These are phyloP conservation scores for Fusarium illudens DNA, from an alignment of 2,329 filamentous ascomycete species.

Conservation along the genomic window DNA sequence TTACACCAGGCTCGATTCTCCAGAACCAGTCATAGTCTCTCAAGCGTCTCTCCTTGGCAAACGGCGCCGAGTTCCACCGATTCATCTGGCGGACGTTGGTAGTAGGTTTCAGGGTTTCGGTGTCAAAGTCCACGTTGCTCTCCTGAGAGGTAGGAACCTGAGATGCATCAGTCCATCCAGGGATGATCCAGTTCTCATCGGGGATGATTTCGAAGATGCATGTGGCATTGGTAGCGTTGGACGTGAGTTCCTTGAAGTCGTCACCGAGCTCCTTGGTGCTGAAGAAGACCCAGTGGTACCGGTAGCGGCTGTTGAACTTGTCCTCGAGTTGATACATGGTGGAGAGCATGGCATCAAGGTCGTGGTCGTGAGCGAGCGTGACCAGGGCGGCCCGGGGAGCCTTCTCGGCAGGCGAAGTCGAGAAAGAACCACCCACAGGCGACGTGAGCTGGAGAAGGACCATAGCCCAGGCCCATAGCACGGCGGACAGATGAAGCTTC, in stretches of 20 bases:
- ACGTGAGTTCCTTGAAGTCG: constrained; percentile 75
- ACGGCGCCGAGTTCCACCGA: constrained; percentile 83
- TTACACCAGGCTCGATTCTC: constrained; percentile 68
- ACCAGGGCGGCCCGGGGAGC: constrained; percentile 46
- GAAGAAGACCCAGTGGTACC: constrained; percentile 90
- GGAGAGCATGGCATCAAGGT: constrained; percentile 44
- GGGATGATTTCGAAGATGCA: constrained; percentile 78
- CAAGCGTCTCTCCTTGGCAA: constrained; percentile 80
- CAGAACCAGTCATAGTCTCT: constrained; percentile 67
- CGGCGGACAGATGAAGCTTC: constrained; percentile 6
- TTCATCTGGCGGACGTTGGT: constrained; percentile 72
- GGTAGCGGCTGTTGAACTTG: constrained; percentile 79
- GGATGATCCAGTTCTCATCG: constrained; percentile 78
- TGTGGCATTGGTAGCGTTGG: constrained; percentile 74
- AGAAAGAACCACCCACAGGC: constrained; percentile 27
- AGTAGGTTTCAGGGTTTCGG: constrained; percentile 1
- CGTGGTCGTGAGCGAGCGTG: constrained; percentile 44
- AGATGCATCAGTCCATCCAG: constrained; percentile 45
- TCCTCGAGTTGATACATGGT: constrained; percentile 64
- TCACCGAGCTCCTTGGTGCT: constrained; percentile 81
- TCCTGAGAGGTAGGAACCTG: not conserved
- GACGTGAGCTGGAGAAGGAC: constrained; percentile 35
- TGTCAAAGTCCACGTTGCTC: not conserved
- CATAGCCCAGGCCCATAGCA: constrained; percentile 26
- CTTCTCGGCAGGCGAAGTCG: constrained; percentile 31